Evolutionary conservation across 169 alveolate genomes (phyloP).

Genomic region (Plasmodium reichenowi): DNA sequence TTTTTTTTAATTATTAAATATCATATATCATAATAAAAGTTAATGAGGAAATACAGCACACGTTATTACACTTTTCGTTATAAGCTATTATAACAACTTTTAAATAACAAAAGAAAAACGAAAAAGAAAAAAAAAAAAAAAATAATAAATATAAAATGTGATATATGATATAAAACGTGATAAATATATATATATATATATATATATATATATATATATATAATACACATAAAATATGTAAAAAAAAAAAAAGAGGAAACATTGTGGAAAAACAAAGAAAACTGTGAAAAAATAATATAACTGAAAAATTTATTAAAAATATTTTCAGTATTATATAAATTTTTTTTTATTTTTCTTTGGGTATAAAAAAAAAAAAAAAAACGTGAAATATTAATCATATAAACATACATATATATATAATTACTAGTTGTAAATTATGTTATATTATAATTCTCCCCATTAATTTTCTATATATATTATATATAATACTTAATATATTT

Average conservation of each 20-base stretch:
- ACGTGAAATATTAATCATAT: neutral
- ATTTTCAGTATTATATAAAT: neutral
- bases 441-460: too few relatives aligned
- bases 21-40: conserved; percentile 28
- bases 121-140: conserved; percentile 7
- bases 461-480: neutral
- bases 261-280: neutral
- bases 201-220: neutral
- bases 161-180: neutral
- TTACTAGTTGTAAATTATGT: too few relatives aligned
- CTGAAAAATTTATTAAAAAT: neutral
- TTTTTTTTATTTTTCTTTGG: too few relatives aligned
- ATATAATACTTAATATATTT: neutral
- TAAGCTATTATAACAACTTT: conserved; percentile 26
- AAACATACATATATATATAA: neutral
- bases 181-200: neutral
- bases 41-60: conserved; percentile 2
- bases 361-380: neutral
- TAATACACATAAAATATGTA: neutral
- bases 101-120: conserved; percentile 11
- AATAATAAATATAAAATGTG: neutral
- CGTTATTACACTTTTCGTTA: conserved; percentile 31
- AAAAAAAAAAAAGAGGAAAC: neutral
- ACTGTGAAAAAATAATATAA: neutral
- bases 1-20: conserved; percentile 21